Evolutionary conservation across 805 yeast species (phyloP).

Genomic region (Candida ponderosae): DNA sequence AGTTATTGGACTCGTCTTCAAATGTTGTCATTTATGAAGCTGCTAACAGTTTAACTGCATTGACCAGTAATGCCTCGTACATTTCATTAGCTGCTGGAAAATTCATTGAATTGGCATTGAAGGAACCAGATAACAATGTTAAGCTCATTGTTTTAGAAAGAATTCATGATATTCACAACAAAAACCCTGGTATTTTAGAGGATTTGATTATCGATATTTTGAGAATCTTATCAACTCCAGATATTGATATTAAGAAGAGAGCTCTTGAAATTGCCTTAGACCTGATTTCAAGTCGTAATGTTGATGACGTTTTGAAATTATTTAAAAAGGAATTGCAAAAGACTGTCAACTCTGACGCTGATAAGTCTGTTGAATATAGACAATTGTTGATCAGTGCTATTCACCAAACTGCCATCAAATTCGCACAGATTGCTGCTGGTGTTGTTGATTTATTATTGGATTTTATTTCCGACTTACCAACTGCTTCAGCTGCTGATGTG

Average conservation of each 20-base stretch:
- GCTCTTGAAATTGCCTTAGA: slow-evolving; percentile 80
- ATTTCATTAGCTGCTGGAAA: slow-evolving; percentile 76
- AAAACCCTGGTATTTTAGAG: slow-evolving; percentile 76
- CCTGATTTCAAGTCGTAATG: slow-evolving; percentile 79
- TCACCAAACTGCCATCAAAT: slow-evolving; percentile 80
- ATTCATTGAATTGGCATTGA: slow-evolving; percentile 80
- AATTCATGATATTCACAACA: slow-evolving; percentile 64
- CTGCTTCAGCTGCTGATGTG: slow-evolving; percentile 83
- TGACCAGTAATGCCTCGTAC: slow-evolving; percentile 57
- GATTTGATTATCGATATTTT: slow-evolving; percentile 80
- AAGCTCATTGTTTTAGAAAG: slow-evolving; percentile 88
- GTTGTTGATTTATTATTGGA: slow-evolving; percentile 87
- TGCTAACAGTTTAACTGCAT: slow-evolving; percentile 64
- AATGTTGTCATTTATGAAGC: slow-evolving; percentile 85
- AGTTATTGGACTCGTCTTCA: slow-evolving; percentile 59
- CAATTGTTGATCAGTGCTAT: slow-evolving; percentile 83
- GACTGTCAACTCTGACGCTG: slow-evolving; percentile 62
- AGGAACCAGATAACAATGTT: slow-evolving; percentile 92
- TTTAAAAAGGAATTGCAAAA: slow-evolving; percentile 85
- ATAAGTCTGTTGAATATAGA: slow-evolving; percentile 78
- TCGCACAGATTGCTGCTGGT: slow-evolving; percentile 84
- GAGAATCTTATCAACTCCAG: slow-evolving; percentile 81
- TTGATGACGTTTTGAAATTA: slow-evolving; percentile 86
- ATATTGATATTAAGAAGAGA: slow-evolving; percentile 81
- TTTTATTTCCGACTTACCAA: slow-evolving; percentile 75